Percentiles rank a stretch among this genome's conserved stretches.
Evolutionary conservation across 2,329 filamentous ascomycete species (phyloP).

Genomic region (Raffaelea ambrosiae): DNA sequence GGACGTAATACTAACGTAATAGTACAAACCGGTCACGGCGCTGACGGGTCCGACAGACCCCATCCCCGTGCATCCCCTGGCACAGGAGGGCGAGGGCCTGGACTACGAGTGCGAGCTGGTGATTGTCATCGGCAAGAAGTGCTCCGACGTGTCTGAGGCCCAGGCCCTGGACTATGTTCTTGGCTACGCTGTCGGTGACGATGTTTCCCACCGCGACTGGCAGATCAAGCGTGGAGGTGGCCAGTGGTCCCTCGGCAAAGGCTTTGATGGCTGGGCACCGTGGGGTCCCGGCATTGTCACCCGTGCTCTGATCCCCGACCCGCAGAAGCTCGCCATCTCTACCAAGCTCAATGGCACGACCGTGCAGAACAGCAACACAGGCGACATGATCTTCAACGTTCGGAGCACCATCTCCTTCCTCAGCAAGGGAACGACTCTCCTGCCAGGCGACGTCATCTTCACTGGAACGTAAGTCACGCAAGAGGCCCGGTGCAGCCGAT

Average conservation of each 20-base stretch:
- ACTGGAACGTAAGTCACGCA: constrained; percentile 47
- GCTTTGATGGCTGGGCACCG: constrained; percentile 68
- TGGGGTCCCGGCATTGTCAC: constrained; percentile 65
- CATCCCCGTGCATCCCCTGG: constrained; percentile 57
- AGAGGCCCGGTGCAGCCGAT: no score
- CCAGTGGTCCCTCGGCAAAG: constrained; percentile 66
- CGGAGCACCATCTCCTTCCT: constrained; percentile 50
- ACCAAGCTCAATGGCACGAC: constrained; percentile 52
- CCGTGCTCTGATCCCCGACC: constrained; percentile 43
- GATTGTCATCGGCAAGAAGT: constrained; percentile 60
- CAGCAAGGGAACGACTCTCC: constrained; percentile 52
- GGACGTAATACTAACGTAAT: background rate
- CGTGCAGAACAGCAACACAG: constrained; percentile 48
- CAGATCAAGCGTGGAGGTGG: constrained; percentile 59
- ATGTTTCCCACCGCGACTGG: constrained; percentile 74
- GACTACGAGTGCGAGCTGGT: constrained; percentile 80
- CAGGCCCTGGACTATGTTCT: constrained; percentile 63
- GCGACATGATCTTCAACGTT: constrained; percentile 56
- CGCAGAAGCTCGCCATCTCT: constrained; percentile 45
- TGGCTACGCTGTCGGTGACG: constrained; percentile 68
- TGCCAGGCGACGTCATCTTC: constrained; percentile 58
- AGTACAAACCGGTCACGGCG: constrained; percentile 61
- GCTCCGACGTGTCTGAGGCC: constrained; percentile 54
- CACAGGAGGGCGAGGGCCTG: constrained; percentile 56
- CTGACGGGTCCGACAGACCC: constrained; percentile 56